Evolutionary conservation across 345 rosid genomes (phyloP).

Genomic region (Geranium brycei): DNA sequence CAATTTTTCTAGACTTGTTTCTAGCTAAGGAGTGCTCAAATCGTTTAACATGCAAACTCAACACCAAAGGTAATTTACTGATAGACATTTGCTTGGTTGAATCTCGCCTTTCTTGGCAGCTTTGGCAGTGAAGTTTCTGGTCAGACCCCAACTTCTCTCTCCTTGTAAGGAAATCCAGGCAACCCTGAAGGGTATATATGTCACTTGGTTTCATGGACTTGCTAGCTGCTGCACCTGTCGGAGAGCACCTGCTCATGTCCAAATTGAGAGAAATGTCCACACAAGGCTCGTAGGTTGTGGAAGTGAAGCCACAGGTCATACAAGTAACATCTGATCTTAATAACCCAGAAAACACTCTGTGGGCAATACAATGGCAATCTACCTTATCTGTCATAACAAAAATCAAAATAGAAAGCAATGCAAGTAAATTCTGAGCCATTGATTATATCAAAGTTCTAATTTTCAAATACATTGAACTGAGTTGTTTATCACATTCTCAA

Average conservation of each 20-base stretch:
- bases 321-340: constrained; percentile 87
- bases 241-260: constrained; percentile 27
- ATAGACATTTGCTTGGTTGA: constrained; percentile 84
- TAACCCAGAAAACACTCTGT: constrained; percentile 78
- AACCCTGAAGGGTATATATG: constrained; percentile 56
- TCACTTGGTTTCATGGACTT: constrained; percentile 26
- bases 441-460: not conserved
- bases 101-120: constrained; percentile 64
- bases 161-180: constrained; percentile 71
- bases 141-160: constrained; percentile 77
- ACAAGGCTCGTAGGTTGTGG: constrained; percentile 84
- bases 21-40: constrained; percentile 62
- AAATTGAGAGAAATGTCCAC: constrained; percentile 80
- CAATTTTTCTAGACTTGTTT: constrained; percentile 59
- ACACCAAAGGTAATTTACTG: constrained; percentile 68
- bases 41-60: constrained; percentile 81
- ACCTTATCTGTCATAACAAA: constrained; percentile 38
- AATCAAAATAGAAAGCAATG: constrained; percentile 5
- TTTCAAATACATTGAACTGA: not conserved
- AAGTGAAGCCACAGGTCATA: constrained; percentile 72
- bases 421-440: not conserved
- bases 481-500: not conserved
- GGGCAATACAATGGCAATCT: constrained; percentile 79
- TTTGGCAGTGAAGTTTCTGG: constrained; percentile 76
- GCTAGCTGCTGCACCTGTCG: constrained; percentile 17